Conservation (phyloP, 192 early-diverging fungal species). For the Lunasporangiospora selenospora region DNA sequence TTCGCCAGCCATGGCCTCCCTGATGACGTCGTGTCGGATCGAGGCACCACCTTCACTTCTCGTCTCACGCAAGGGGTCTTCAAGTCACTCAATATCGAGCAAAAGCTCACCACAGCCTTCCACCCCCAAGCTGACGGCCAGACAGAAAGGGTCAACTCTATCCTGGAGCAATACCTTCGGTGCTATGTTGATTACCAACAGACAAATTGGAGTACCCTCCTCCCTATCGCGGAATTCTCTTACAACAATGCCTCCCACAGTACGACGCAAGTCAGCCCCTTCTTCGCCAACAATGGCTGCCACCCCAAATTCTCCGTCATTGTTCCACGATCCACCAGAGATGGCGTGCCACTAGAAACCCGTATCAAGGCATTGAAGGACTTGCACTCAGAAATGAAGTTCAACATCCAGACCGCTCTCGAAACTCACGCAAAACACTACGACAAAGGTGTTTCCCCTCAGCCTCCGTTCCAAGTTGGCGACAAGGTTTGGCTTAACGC, state of each 20-base stretch:
- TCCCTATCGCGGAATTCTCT: conserved; percentile 52
- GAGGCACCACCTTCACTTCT: conserved; percentile 51
- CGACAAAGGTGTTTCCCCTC: not conserved
- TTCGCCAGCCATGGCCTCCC: conserved; percentile 45
- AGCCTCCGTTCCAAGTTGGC: conserved; percentile 6
- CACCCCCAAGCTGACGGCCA: conserved; percentile 55
- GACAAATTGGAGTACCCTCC: conserved; percentile 49
- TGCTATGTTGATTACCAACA: conserved; percentile 43
- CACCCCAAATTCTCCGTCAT: conserved; percentile 22
- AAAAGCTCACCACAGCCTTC: conserved; percentile 44
- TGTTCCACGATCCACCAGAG: not conserved
- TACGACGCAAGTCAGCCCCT: conserved; percentile 24
- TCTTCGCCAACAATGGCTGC: conserved; percentile 40
- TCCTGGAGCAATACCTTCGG: conserved; percentile 47
- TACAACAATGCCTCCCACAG: conserved; percentile 57
- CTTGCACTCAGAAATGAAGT: not conserved
- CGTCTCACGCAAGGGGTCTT: conserved; percentile 39
- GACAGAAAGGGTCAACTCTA: conserved; percentile 49
- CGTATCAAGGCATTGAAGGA: conserved; percentile 3
- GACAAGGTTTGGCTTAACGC: conserved; percentile 19
- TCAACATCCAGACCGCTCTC: conserved; percentile 1
- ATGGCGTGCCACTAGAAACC: not conserved
- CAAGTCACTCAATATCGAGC: conserved; percentile 20
- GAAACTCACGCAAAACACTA: not conserved
- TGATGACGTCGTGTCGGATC: conserved; percentile 51